Evolutionary conservation across 108 stramenopile genomes (phyloP), one percentile per base, ranked within the genome.

Genomic region (Schizochytrium sp.): DNA sequence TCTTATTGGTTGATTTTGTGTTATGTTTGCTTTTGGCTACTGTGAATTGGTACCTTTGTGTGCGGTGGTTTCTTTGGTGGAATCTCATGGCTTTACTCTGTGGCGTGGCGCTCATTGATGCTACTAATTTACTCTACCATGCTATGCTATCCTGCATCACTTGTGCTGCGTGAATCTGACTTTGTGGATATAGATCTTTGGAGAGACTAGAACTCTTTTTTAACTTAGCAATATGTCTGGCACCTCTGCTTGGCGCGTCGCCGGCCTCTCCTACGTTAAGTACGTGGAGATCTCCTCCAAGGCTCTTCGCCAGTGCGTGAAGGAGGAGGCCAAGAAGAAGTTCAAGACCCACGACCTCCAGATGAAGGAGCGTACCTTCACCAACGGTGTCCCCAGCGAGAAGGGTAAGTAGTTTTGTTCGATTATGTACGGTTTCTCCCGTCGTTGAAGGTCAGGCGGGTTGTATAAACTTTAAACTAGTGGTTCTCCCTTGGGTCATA

Each of bases 281-380:
- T 83, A 83, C 76, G 47, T 49, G 50, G 28, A 49, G 53, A 53
- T 83, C 28, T 47, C 76, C 17, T 55, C 53, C 50, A 83, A 55
- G 50, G 76, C 76, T 2, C 53, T 83, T 53, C 47, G 53, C 2
- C 49, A 83, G 38, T 49, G 47, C 50, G 50, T 83, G 50, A 83
- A 83, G 76, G 76, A 83, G 76, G 76, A 83, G 50, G 76, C 28
- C 76, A 49, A 83, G 76, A 49, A 55, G 76, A 83, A 83, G 76
- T 0, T 49, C 17, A 83, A 55, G 53, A 55, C 53, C 50, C 0
- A 28, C 64, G 76, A 83, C 15, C 50, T 83, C 76, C 1, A 47
- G 5, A 83, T 83, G 76, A 83, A 83, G 76, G 76, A 83, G 76
- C 76, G 76, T 53, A 53, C 40, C 76, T 83, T 83, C 40, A 42